A percentile compares a stretch with the other conserved stretches of the same genome.
Conservation (phyloP, 1,284 basidiomycete genomes). For the Ganoderma leucocontextum region DNA sequence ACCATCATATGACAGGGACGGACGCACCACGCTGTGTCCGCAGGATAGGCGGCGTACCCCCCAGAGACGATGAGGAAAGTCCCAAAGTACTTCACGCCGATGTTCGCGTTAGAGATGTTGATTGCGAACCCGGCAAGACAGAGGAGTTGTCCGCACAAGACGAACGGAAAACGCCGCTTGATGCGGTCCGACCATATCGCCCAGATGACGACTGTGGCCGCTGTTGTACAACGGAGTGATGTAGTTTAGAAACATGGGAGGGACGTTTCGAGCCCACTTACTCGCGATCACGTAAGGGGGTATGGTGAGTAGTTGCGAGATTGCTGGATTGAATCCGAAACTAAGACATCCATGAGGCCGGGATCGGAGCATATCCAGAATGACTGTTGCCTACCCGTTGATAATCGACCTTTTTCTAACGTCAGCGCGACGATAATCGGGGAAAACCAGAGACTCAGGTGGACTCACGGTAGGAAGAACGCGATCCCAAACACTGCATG, state of each 20-base stretch:
- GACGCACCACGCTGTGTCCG: conserved; percentile 63
- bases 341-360: conserved; percentile 36
- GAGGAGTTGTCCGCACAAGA: conserved; percentile 58
- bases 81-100: conserved; percentile 69
- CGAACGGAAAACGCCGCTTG: conserved; percentile 63
- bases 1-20: no score
- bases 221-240: conserved; percentile 41
- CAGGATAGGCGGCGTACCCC: conserved; percentile 66
- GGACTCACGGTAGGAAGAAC: conserved; percentile 34
- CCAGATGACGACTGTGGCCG: conserved; percentile 57
- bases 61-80: conserved; percentile 68
- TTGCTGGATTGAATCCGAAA: conserved; percentile 61
- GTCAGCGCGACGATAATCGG: not conserved
- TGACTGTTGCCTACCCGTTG: conserved; percentile 42
- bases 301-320: conserved; percentile 72
- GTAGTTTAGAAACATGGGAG: conserved; percentile 37
- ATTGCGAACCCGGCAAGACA: conserved; percentile 69
- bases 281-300: conserved; percentile 72
- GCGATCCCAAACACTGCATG: conserved; percentile 33
- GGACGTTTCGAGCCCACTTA: conserved; percentile 41
- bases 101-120: conserved; percentile 58
- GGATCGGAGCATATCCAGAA: fast-evolving
- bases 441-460: not conserved
- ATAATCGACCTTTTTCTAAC: conserved; percentile 61
- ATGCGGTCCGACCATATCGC: conserved; percentile 67